Evolutionary conservation across 2,329 filamentous ascomycete species (phyloP).

Genomic region (Mollisia scopiformis): DNA sequence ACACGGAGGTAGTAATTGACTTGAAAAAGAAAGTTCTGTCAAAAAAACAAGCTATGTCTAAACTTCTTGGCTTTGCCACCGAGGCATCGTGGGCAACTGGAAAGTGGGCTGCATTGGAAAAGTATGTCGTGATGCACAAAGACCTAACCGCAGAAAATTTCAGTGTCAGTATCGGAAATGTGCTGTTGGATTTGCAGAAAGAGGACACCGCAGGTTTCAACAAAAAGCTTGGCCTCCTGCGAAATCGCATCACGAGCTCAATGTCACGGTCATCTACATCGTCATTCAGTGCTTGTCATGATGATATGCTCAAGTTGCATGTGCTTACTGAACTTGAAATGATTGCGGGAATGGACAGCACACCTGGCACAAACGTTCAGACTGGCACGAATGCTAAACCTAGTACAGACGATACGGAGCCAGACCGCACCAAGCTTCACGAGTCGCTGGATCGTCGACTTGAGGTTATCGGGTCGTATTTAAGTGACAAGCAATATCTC

Average conservation of each 20-base stretch:
- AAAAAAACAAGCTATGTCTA: constrained; percentile 51
- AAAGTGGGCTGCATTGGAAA: constrained; percentile 76
- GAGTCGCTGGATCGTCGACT: constrained; percentile 73
- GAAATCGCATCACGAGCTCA: constrained; percentile 71
- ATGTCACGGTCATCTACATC: constrained; percentile 77
- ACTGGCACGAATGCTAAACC: too few species aligned
- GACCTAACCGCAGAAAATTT: constrained; percentile 64
- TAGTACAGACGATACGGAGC: too few species aligned
- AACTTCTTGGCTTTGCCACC: constrained; percentile 79
- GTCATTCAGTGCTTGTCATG: constrained; percentile 83
- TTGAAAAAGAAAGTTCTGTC: background rate
- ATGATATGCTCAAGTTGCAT: constrained; percentile 84
- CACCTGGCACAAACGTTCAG: too few species aligned
- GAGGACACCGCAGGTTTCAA: constrained; percentile 55
- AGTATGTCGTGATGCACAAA: constrained; percentile 60
- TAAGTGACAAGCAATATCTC: constrained; percentile 91
- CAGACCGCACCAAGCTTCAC: constrained; percentile 42
- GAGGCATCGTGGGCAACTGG: constrained; percentile 92
- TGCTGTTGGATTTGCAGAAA: constrained; percentile 62
- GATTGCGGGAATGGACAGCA: constrained; percentile 57
- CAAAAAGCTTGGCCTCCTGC: constrained; percentile 62
- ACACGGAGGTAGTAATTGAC: background rate
- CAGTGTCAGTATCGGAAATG: constrained; percentile 77
- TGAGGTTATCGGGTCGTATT: constrained; percentile 86
- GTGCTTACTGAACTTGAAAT: constrained; percentile 85